Evolutionary conservation across 306 rosid genomes (phyloP).

Genomic region (Hippophae gyantsensis): DNA sequence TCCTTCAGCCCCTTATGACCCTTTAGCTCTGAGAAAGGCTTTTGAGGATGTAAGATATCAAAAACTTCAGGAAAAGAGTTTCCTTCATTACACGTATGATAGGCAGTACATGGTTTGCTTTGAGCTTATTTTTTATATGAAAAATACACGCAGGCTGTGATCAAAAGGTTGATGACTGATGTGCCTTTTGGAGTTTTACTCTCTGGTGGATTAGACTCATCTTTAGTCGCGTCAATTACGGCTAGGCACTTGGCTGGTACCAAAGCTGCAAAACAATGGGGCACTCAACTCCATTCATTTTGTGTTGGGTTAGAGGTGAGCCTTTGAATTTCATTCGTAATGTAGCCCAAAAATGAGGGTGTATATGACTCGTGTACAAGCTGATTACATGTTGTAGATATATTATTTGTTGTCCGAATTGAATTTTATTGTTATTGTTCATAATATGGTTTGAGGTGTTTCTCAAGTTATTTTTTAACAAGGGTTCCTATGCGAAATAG

Average conservation of each 20-base stretch:
- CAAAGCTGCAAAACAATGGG: constrained; percentile 92
- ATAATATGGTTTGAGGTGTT: no score
- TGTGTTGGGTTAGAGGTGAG: constrained; percentile 89
- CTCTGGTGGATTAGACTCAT: constrained; percentile 91
- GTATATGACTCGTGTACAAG: no score
- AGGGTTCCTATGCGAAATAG: constrained; percentile 27
- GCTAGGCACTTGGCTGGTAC: constrained; percentile 80
- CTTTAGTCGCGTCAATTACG: constrained; percentile 89
- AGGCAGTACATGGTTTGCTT: no score
- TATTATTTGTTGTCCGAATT: no score
- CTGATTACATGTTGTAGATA: no score
- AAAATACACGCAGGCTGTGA: constrained; percentile 55
- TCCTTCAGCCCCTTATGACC: constrained; percentile 86
- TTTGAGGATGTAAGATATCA: constrained; percentile 58
- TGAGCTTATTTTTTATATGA: constrained; percentile 12
- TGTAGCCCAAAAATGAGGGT: no score
- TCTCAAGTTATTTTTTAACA: no score
- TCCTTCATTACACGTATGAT: no score
- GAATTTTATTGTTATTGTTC: no score
- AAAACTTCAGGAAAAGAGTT: not conserved
- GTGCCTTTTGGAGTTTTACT: constrained; percentile 96
- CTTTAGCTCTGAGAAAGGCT: constrained; percentile 59
- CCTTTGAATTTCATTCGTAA: not conserved
- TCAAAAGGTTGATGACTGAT: constrained; percentile 93
- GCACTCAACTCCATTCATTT: constrained; percentile 82